These are phyloP conservation scores for Cystobasidium sp. DNA, from an alignment of 1,284 basidiomycete genomes.

Conservation along the genomic window DNA sequence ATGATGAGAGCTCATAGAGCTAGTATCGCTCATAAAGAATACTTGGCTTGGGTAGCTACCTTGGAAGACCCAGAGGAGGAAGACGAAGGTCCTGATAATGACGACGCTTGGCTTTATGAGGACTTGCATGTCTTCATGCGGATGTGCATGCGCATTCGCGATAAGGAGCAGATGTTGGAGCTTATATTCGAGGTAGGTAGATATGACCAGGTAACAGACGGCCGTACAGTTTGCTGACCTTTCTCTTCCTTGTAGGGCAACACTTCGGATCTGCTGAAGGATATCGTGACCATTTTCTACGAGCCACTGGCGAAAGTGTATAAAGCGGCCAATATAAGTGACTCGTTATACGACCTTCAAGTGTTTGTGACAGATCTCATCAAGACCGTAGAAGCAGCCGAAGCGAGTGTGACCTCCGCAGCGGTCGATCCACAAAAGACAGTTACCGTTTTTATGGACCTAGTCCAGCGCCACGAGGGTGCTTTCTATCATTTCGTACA, in stretches of 20 bases:
- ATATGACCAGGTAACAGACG: not conserved
- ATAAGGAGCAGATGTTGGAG: constrained; percentile 89
- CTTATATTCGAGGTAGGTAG: constrained; percentile 85
- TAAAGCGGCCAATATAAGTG: constrained; percentile 94
- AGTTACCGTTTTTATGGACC: constrained; percentile 91
- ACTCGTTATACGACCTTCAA: constrained; percentile 89
- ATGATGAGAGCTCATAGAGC: constrained; percentile 75
- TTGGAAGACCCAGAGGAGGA: constrained; percentile 86
- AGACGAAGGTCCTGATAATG: constrained; percentile 79
- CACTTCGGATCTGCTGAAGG: constrained; percentile 92
- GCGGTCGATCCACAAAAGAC: constrained; percentile 82
- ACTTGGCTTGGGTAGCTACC: constrained; percentile 67
- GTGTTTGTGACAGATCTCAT: constrained; percentile 96
- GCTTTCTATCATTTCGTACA: constrained; percentile 96
- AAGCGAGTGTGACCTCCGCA: constrained; percentile 78
- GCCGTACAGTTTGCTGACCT: not conserved
- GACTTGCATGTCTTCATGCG: constrained; percentile 79
- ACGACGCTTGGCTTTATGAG: constrained; percentile 93
- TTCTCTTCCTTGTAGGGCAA: constrained; percentile 67
- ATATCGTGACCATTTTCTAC: constrained; percentile 99
- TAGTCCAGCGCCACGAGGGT: constrained; percentile 92
- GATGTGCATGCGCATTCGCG: constrained; percentile 76
- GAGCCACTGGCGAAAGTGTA: constrained; percentile 97
- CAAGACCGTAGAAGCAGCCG: constrained; percentile 86
- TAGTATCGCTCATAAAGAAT: constrained; percentile 74